Evolutionary conservation across 306 rosid species (phyloP), one percentile per base, ranked within the genome.

Genomic region (Gillenia trifoliata): DNA sequence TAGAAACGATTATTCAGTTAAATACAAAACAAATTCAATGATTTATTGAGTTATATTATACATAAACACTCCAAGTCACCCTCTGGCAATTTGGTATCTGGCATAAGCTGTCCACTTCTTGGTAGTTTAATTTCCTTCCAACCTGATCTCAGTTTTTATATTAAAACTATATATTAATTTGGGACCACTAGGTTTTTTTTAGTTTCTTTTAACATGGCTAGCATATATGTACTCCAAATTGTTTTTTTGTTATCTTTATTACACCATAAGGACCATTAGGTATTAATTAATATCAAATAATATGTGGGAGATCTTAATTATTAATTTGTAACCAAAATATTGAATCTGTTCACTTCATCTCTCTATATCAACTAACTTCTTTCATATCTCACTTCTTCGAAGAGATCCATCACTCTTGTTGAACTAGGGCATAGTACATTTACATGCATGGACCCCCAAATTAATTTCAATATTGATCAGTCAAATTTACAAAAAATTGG

Each of bases 61-160:
- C 23, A 52, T 11, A 43, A 43, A 4, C 9, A 10, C 5, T 5
- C 26, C 30, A 54, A 26, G 47, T 31, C 62, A 68, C 13, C 45
- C 19, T 68, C 80, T 83, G 81, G 70, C 81, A 75, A 3, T 71
- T 72, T 66, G 78, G 73, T 52, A 33, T 41, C 34, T 41, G 56
- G 56, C 45, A 67, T 43, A 67, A 41, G 71, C 56, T 67, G 71
- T 43, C 71, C 50, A 6, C 55, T 41, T 67, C 11, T 38, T 67
- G 71, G 36, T 40, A 43, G 45, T 66, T 43, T 41, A 43, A 15
- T 67, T 26, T 67, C 16, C 30, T n/a, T 25, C 57, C 56, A 7
- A 9, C 72, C 57, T 16, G 57, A 43, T 67, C 72, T 26, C 72
- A 67, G 57, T 67, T 67, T 50, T 66, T 3, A n/a, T 13, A 9